Conservation (phyloP, 257 asterid species). For the Oldenlandia corymbosa region DNA sequence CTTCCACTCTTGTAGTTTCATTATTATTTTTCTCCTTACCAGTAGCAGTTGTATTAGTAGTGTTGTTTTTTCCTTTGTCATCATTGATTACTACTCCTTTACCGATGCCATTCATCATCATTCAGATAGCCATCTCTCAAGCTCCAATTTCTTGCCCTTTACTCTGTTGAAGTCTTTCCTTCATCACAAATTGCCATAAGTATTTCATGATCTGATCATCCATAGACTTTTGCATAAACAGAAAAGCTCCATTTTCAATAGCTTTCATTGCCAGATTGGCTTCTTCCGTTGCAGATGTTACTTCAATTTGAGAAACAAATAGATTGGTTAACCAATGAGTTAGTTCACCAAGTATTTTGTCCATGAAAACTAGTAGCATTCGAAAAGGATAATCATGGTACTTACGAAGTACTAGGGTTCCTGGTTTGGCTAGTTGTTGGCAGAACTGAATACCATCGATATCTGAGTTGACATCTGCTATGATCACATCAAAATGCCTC, state of each 20-base stretch:
- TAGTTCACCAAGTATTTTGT: not conserved
- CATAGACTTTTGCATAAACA: constrained; percentile 8
- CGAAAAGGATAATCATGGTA: not conserved
- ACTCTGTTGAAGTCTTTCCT: not conserved
- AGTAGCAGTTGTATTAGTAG: too few species aligned
- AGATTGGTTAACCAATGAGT: not conserved
- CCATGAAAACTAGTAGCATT: not conserved
- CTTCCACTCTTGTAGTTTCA: not conserved
- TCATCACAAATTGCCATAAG: constrained; percentile 10
- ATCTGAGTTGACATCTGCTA: constrained; percentile 17
- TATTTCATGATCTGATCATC: not conserved
- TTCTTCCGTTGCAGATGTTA: constrained; percentile 10
- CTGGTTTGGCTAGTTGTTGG: not conserved
- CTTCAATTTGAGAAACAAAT: not conserved
- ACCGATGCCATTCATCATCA: not conserved
- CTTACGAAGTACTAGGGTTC: constrained; percentile 14
- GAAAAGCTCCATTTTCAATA: constrained; percentile 8
- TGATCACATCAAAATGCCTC: constrained; percentile 14
- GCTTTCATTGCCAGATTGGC: not conserved
- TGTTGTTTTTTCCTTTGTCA: not conserved
- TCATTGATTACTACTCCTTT: not conserved
- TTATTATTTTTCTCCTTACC: not conserved
- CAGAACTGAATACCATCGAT: constrained; percentile 6
- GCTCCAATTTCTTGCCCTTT: too few species aligned
- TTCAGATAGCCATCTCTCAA: too few species aligned